Percentiles rank a stretch among this genome's conserved stretches.
These are phyloP conservation scores for Pelargonium citronellum DNA, from an alignment of 441 rosid species.

Conservation along the genomic window DNA sequence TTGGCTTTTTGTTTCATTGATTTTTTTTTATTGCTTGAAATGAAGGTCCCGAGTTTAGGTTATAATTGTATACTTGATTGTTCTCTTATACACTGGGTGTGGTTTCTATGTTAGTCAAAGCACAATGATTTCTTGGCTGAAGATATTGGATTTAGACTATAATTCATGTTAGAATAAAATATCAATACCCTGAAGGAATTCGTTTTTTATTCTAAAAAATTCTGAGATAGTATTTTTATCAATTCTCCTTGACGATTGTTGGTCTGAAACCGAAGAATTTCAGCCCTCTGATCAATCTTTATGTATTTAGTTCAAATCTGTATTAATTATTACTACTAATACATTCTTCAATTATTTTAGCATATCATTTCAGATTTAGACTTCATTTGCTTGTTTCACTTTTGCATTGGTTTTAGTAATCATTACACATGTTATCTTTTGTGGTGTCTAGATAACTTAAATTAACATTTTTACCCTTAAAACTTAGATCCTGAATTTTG, in stretches of 20 bases:
- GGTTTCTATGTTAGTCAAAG: neutral
- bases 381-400: neutral
- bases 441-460: neutral
- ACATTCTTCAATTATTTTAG: neutral
- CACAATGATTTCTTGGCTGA: neutral
- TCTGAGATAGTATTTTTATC: neutral
- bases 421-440: neutral
- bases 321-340: neutral
- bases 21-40: too few relatives aligned
- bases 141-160: neutral
- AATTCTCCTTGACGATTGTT: neutral
- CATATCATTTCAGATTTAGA: neutral
- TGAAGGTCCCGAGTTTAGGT: too few relatives aligned
- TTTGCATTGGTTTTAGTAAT: neutral
- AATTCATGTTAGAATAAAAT: neutral
- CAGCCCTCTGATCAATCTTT: neutral
- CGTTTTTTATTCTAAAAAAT: neutral
- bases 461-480: neutral
- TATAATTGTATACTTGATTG: neutral
- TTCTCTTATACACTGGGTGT: neutral
- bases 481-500: neutral
- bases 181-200: conserved; percentile 3
- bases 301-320: neutral
- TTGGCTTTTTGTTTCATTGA: too few relatives aligned
- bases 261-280: neutral